Percentiles rank a stretch among this genome's conserved stretches.
Conservation (phyloP, 352 stramenopile genomes). For the Phytophthora megakarya region DNA sequence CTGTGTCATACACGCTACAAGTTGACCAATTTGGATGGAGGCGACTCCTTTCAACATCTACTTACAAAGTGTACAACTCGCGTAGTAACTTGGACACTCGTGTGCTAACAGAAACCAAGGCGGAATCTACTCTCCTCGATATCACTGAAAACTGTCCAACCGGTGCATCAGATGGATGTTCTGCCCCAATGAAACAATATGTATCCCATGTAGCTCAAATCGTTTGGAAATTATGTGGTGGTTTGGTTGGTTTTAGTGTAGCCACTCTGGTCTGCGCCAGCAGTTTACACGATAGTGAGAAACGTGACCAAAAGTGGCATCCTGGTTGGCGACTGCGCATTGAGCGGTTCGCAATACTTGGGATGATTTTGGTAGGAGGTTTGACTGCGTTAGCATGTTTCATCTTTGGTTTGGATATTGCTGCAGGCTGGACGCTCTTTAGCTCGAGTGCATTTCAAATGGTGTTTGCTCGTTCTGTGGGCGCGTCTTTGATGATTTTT, state of each 20-base stretch:
- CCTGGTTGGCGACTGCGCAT: slow-evolving; percentile 27
- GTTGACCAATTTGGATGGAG: slow-evolving; percentile 41
- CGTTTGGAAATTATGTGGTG: slow-evolving; percentile 28
- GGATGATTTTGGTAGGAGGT: slow-evolving; percentile 25
- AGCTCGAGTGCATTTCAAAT: slow-evolving; percentile 55
- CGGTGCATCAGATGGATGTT: slow-evolving; percentile 29
- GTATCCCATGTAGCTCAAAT: slow-evolving; percentile 30
- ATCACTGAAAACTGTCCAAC: slow-evolving; percentile 9
- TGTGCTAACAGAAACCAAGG: slow-evolving; percentile 19
- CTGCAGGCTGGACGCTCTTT: slow-evolving; percentile 43
- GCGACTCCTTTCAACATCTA: slow-evolving; percentile 26
- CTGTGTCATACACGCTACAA: slow-evolving; percentile 39
- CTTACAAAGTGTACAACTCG: slow-evolving; percentile 25
- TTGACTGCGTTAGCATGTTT: slow-evolving; percentile 40
- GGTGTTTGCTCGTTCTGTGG: slow-evolving; percentile 48
- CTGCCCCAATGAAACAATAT: slow-evolving; percentile 39
- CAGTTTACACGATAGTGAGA: slow-evolving; percentile 10
- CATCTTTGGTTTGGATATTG: slow-evolving; percentile 49
- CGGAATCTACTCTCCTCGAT: slow-evolving; percentile 5
- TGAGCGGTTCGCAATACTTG: slow-evolving; percentile 12
- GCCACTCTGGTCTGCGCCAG: slow-evolving; percentile 18
- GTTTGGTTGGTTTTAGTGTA: slow-evolving; percentile 22
- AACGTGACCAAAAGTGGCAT: slow-evolving; percentile 16
- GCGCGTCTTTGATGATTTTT: slow-evolving; percentile 40
- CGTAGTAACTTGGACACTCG: background rate